phyloP scores from a whole-genome alignment of 2,329 filamentous ascomycete genomes.

The Blumeria graminis region DNA sequence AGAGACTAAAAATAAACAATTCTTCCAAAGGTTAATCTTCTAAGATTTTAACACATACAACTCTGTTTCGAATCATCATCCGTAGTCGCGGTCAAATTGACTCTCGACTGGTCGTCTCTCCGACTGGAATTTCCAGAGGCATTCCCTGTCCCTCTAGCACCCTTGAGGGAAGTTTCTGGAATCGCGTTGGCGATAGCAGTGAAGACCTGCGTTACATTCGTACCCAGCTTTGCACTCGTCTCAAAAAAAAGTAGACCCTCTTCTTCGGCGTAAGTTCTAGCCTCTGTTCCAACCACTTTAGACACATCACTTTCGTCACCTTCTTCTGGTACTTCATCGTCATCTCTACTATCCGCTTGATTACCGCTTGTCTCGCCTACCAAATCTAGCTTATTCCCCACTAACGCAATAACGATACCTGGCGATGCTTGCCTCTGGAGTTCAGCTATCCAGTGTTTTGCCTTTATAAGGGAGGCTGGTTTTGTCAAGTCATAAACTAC shows the following conservation, averaged over 20 bases:
- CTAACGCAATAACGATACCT: constrained; percentile 88
- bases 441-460: constrained; percentile 96
- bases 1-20: constrained; percentile 5
- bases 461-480: constrained; percentile 81
- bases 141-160: constrained; percentile 45
- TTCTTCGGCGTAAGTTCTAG: constrained; percentile 81
- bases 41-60: constrained; percentile 48
- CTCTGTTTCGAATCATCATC: constrained; percentile 65
- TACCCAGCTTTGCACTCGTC: constrained; percentile 88
- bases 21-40: constrained; percentile 4
- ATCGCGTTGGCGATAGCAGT: constrained; percentile 96
- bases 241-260: constrained; percentile 91
- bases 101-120: constrained; percentile 44
- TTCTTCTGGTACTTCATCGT: background rate
- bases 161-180: constrained; percentile 89
- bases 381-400: constrained; percentile 91
- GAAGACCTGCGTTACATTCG: constrained; percentile 88
- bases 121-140: constrained; percentile 29
- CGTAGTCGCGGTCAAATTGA: constrained; percentile 55
- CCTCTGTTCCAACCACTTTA: constrained; percentile 66
- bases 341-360: constrained; percentile 16
- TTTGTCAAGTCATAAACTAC: constrained; percentile 98
- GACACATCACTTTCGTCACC: constrained; percentile 29
- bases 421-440: constrained; percentile 88
- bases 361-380: constrained; percentile 34